phyloP scores from a whole-genome alignment of 2,329 filamentous ascomycete genomes.

The Cadophora gregata region DNA sequence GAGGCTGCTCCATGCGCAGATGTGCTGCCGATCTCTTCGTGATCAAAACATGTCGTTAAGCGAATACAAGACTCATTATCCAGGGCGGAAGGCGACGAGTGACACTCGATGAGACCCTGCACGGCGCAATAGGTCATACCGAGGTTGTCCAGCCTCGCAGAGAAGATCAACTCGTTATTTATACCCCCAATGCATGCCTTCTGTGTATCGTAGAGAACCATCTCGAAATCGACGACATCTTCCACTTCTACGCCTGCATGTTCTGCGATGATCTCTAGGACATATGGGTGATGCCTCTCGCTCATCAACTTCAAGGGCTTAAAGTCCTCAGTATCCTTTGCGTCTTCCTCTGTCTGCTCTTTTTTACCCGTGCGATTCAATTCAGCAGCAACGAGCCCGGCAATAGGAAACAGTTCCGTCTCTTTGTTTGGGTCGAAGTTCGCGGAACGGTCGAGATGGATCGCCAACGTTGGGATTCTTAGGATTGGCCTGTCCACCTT shows the following conservation, averaged over 20 bases:
- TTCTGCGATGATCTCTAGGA: conserved; percentile 83
- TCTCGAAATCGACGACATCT: conserved; percentile 90
- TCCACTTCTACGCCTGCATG: conserved; percentile 74
- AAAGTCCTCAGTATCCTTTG: conserved; percentile 61
- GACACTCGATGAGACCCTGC: conserved; percentile 81
- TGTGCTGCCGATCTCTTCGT: conserved; percentile 94
- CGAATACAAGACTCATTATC: conserved; percentile 82
- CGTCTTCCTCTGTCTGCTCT: conserved; percentile 44
- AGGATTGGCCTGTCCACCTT: conserved; percentile 91
- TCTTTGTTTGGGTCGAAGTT: conserved; percentile 97
- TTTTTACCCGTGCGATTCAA: conserved; percentile 75
- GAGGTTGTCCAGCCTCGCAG: conserved; percentile 92
- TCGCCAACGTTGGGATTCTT: conserved; percentile 90
- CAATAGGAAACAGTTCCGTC: conserved; percentile 92
- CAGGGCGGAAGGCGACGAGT: conserved; percentile 67
- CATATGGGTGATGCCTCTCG: conserved; percentile 86
- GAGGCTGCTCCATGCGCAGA: conserved; percentile 94
- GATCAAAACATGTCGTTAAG: conserved; percentile 93
- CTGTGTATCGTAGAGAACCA: conserved; percentile 96
- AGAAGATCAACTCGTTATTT: conserved; percentile 94
- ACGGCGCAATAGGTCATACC: conserved; percentile 96
- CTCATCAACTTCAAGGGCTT: conserved; percentile 77
- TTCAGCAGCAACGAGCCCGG: conserved; percentile 84
- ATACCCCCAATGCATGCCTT: conserved; percentile 87
- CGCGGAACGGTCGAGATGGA: conserved; percentile 86